Percentiles rank a stretch among this genome's conserved stretches.
Evolutionary conservation across 2,329 filamentous ascomycete genomes (phyloP).

Genomic region (Ascochyta viciae-villosae): DNA sequence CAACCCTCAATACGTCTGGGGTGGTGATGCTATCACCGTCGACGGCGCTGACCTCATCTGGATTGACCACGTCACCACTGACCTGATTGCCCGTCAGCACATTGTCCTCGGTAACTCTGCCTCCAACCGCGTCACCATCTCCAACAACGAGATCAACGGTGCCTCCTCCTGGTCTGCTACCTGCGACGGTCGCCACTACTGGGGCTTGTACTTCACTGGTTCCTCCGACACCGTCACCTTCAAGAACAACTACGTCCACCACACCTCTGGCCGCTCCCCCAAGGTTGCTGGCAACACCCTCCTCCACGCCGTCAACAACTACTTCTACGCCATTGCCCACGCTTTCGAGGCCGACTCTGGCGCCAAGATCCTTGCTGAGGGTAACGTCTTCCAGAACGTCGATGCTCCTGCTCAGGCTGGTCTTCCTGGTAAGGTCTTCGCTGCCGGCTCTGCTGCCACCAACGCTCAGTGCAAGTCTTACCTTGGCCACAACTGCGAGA

Average conservation of each 20-base stretch:
- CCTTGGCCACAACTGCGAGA: conserved; percentile 60
- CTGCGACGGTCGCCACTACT: conserved; percentile 66
- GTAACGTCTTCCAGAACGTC: conserved; percentile 66
- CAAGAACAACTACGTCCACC: conserved; percentile 68
- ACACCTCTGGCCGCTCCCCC: conserved; percentile 63
- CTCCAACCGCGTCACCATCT: conserved; percentile 64
- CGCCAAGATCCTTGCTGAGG: conserved; percentile 60
- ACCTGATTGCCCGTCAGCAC: conserved; percentile 66
- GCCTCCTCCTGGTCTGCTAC: conserved; percentile 61
- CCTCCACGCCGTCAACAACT: conserved; percentile 69
- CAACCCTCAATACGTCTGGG: conserved; percentile 47
- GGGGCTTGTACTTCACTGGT: conserved; percentile 65
- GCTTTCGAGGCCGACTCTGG: conserved; percentile 60
- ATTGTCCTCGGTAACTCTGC: conserved; percentile 64
- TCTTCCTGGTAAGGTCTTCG: conserved; percentile 52
- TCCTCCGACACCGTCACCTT: conserved; percentile 64
- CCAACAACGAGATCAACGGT: conserved; percentile 67
- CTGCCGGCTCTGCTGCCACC: conserved; percentile 40
- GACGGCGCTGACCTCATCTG: conserved; percentile 36
- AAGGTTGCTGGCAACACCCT: conserved; percentile 64
- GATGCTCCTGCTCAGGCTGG: conserved; percentile 50
- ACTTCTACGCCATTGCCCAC: conserved; percentile 64
- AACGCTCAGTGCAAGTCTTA: conserved; percentile 53
- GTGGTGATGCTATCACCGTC: conserved; percentile 45
- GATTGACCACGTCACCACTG: conserved; percentile 54